These are phyloP conservation scores for Cryomyces antarcticus DNA, from an alignment of 495 filamentous ascomycete genomes.

Conservation along the genomic window DNA sequence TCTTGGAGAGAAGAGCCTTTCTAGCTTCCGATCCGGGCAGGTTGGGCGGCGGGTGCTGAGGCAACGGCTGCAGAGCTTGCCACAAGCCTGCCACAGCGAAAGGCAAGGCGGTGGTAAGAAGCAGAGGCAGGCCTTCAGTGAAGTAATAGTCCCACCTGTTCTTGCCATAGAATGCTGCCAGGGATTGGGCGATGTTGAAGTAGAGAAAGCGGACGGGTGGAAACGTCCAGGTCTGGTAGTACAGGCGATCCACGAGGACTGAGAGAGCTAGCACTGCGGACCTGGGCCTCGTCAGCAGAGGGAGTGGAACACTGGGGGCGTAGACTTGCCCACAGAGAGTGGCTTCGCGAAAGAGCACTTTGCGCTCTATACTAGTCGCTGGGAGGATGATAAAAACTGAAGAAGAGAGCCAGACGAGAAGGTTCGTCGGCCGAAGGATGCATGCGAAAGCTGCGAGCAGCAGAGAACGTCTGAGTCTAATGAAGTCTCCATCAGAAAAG, in stretches of 20 bases:
- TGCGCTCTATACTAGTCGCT: constrained; percentile 23
- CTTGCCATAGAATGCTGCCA: constrained; percentile 81
- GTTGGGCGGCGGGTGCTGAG: not conserved
- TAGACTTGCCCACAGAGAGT: constrained; percentile 42
- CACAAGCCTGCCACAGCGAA: constrained; percentile 50
- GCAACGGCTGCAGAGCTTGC: constrained; percentile 17
- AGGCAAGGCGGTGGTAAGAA: constrained; percentile 67
- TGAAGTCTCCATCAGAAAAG: too few species aligned
- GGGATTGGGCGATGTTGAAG: constrained; percentile 73
- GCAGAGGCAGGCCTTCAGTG: constrained; percentile 69
- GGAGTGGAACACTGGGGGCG: not conserved
- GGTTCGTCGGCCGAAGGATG: constrained; percentile 76
- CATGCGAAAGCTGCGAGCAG: constrained; percentile 63
- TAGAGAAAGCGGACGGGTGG: constrained; percentile 76
- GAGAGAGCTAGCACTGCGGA: constrained; percentile 39
- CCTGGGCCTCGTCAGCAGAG: constrained; percentile 16
- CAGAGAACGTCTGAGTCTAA: constrained; percentile 46
- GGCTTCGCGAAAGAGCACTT: constrained; percentile 38
- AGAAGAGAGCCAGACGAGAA: constrained; percentile 59
- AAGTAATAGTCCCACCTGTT: constrained; percentile 89
- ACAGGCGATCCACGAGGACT: constrained; percentile 49
- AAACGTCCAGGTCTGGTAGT: constrained; percentile 77
- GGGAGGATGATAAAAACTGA: constrained; percentile 26
- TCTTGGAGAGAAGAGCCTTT: not conserved
- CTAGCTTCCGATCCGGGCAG: not conserved